phyloP scores from a whole-genome alignment of 2,329 filamentous ascomycete genomes.

The Paraphoma chrysanthemicola region DNA sequence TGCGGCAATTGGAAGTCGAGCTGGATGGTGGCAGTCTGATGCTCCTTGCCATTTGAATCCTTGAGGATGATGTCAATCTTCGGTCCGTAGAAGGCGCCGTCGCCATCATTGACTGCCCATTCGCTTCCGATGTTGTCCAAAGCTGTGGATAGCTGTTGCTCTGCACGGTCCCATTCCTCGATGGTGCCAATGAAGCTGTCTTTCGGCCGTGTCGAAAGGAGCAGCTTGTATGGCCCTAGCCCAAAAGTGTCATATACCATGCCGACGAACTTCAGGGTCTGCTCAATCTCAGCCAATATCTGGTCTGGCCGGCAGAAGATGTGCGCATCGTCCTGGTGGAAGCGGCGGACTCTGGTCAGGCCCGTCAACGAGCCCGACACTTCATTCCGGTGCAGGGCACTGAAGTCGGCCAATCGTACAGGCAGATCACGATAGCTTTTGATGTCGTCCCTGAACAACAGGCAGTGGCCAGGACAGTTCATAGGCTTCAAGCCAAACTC shows the following conservation, averaged over 20 bases:
- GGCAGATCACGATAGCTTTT: conserved; percentile 83
- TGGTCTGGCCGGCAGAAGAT: conserved; percentile 85
- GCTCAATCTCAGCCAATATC: conserved; percentile 75
- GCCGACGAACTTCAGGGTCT: conserved; percentile 76
- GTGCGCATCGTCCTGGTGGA: conserved; percentile 90
- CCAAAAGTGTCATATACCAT: conserved; percentile 74
- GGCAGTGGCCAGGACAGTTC: conserved; percentile 90
- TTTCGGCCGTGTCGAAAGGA: conserved; percentile 78
- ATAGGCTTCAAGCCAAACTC: conserved; percentile 89
- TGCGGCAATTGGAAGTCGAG: conserved; percentile 89
- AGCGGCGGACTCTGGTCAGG: conserved; percentile 81
- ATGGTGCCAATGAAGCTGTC: conserved; percentile 78
- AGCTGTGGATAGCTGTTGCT: conserved; percentile 69
- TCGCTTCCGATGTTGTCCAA: conserved; percentile 68
- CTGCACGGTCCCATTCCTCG: conserved; percentile 73
- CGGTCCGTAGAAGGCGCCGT: conserved; percentile 89
- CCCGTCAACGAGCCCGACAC: conserved; percentile 81
- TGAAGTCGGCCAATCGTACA: conserved; percentile 86
- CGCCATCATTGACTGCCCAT: conserved; percentile 80
- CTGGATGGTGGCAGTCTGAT: conserved; percentile 88
- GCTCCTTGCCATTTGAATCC: conserved; percentile 79
- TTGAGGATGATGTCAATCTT: conserved; percentile 88
- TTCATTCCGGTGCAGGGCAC: conserved; percentile 85
- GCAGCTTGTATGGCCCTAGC: conserved; percentile 75
- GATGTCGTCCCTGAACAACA: conserved; percentile 77